A percentile compares a stretch with the other conserved stretches of the same genome.
Conservation (phyloP, 2,329 filamentous ascomycete genomes). For the Exophiala mesophila region DNA sequence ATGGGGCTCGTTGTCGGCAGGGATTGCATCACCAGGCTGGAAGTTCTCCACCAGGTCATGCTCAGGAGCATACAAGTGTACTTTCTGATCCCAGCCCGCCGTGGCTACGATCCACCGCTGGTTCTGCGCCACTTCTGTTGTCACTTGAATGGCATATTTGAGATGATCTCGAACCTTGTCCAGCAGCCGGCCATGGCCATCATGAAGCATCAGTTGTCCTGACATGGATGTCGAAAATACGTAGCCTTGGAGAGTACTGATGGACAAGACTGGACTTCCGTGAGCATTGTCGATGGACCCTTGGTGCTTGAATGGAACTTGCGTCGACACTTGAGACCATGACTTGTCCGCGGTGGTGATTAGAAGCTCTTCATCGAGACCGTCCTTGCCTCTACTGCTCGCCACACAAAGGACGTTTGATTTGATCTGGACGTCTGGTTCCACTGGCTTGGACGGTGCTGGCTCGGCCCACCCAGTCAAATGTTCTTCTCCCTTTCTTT, state of each 20-base stretch:
- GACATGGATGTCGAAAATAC: slow-evolving; percentile 57
- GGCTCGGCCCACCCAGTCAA: slow-evolving; percentile 43
- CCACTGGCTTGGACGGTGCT: slow-evolving; percentile 24
- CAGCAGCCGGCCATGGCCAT: slow-evolving; percentile 21
- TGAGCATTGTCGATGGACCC: slow-evolving; percentile 16
- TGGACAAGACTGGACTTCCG: slow-evolving; percentile 48
- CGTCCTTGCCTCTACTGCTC: slow-evolving; percentile 6
- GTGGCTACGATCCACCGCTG: slow-evolving; percentile 39
- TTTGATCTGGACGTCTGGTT: slow-evolving; percentile 17
- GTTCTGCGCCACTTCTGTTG: slow-evolving; percentile 20
- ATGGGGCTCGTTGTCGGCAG: slow-evolving; percentile 10
- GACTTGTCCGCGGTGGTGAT: slow-evolving; percentile 21
- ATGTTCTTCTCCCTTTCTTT: slow-evolving; percentile 47
- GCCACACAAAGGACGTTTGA: slow-evolving; percentile 27
- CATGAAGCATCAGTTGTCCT: slow-evolving; percentile 50
- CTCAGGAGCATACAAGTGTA: slow-evolving; percentile 46
- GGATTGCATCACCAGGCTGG: slow-evolving; percentile 1
- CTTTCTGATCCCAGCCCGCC: slow-evolving; percentile 57
- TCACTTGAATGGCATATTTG: slow-evolving; percentile 54
- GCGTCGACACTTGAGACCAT: slow-evolving; percentile 10
- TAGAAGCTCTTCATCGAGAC: slow-evolving; percentile 9
- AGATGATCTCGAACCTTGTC: slow-evolving; percentile 52
- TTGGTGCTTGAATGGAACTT: slow-evolving; percentile 9
- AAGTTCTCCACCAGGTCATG: slow-evolving; percentile 16
- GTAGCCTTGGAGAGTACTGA: slow-evolving; percentile 40